Base-by-base conservation (phyloP, 2,329 filamentous ascomycete genomes). In the Volutella citrinella region DNA sequence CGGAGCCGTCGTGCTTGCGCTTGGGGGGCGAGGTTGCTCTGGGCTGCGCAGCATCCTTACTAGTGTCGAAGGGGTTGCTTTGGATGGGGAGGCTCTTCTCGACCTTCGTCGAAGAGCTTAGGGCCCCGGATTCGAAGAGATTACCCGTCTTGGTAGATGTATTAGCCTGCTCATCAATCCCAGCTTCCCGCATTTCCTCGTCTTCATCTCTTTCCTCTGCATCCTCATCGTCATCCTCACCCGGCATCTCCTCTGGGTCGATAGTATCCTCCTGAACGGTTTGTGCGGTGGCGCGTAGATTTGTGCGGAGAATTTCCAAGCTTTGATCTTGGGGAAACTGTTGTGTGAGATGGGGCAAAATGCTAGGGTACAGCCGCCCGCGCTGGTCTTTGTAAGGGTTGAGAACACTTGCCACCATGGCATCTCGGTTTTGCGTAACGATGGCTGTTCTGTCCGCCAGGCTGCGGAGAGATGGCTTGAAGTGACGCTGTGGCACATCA, bases 391-490 rank as follows among this genome's bases (percentile, higher is more conserved):
- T 65, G 59, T 81, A 78, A 1, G 88, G 87, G 59, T 93, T 88
- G 39, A 96, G 67, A 10, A 94, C 80, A 57, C 87, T 91, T 6
- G 88, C 80, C 10, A 93, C 55, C 75, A 96, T 86, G 25, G 85
- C 83, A 19, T 81, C 70, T 54, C 80, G 81, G 57, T 82, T 73
- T 39, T 74, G 71, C 6, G 72, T 76, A 15, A 95, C 65, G 36
- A 95, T 83, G 14, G 87, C 84, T 4, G 86, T 87, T 45, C 86
- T 84, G 54, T 96, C 88, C 43, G 95, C 71, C 30, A 87, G 78
- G 10, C 81, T 76, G 32, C 91, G 82, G 14, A 87, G 56, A 3
- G 84, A 77, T 8, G 82, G 77, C n/a, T 84, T 76, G 22, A 95
- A 63, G 54, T 79, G 71, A 30, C 78, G 69, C 36, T 84, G 77